Base-by-base conservation (phyloP, 768 basidiomycete species). In the Tricholoma furcatifolium region DNA sequence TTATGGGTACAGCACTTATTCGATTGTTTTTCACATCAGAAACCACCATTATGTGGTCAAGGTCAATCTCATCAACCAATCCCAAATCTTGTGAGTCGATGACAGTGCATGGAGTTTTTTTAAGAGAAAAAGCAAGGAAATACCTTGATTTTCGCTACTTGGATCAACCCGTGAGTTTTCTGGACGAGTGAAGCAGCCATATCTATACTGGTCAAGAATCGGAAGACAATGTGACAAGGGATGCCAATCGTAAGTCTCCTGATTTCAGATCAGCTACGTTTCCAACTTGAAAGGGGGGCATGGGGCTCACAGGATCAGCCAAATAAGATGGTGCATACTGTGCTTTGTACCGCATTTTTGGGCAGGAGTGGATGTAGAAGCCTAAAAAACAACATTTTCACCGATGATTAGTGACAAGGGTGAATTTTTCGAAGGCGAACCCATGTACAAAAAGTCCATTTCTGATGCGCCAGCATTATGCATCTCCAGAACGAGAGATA, bases 311-410 rank as follows among this genome's bases (percentile, higher is more conserved):
- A 7, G 95, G 93, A 68, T 98, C 95, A 11, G 82, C 79, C 17
- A 98, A 77, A 58, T 82, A 92, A 2, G 95, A 97, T 0, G 96
- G 96, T 0, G 76, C 67, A 60, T 95, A 99, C 50, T 97, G 93
- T 24, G 86, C 94, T 63, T 99, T 99, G 70, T 99, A 98, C 50
- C 78, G 78, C 97, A 98, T 98, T 70, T 99, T 99, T 46, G 74
- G 81, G 64, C 95, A 98, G 2, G 89, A 84, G 60, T 97, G 81
- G 35, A 98, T 88, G 67, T 98, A 98, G 67, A 84, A 98, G 6
- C 95, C 95, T 97, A 60, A 10, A 3, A 36, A 8, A n/a, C 3
- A 12, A 32, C 20, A 42, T 31, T 15, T 30, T 21, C 17, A n/a
- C n/a, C n/a, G n/a, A 44, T 7, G 17, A 45, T 18, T 23, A 41